These are phyloP conservation scores for Cubamyces lactineus DNA, from an alignment of 768 basidiomycete species.

Conservation along the genomic window DNA sequence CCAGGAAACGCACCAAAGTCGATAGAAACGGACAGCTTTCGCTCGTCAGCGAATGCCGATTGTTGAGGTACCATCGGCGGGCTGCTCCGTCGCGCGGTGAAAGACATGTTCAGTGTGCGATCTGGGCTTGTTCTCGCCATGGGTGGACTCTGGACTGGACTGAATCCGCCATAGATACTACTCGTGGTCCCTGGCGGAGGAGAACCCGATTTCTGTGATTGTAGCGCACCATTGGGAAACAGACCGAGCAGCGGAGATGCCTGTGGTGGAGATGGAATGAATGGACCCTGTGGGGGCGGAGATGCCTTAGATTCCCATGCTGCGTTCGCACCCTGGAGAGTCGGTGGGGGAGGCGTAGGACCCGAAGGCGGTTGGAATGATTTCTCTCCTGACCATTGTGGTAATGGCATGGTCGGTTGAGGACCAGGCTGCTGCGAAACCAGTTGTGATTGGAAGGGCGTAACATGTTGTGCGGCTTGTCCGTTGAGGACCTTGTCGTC, in stretches of 20 bases:
- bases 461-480: conserved; percentile 39
- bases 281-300: conserved; percentile 18
- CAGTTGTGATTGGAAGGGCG: conserved; percentile 31
- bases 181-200: conserved; percentile 13
- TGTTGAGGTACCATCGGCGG: conserved; percentile 28
- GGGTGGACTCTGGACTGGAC: conserved; percentile 22
- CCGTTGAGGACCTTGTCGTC: conserved; percentile 32
- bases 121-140: conserved; percentile 37
- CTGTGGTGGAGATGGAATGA: conserved; percentile 21
- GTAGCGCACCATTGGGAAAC: conserved; percentile 14
- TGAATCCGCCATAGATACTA: conserved; percentile 11
- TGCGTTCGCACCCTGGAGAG: conserved; percentile 26
- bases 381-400: conserved; percentile 38
- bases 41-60: conserved; percentile 51
- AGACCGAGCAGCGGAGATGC: conserved; percentile 23
- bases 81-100: conserved; percentile 25
- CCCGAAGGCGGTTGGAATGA: conserved; percentile 45
- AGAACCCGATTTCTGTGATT: conserved; percentile 6
- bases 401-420: conserved; percentile 37
- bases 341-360: conserved; percentile 49
- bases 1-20: conserved; percentile 65
- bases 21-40: conserved; percentile 81
- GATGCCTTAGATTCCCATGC: conserved; percentile 21
- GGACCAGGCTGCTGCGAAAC: conserved; percentile 57
- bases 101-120: conserved; percentile 27